Evolutionary conservation across 805 yeast genomes (phyloP), one percentile per base, ranked within the genome.

Genomic region (Phaffomyces antillensis): DNA sequence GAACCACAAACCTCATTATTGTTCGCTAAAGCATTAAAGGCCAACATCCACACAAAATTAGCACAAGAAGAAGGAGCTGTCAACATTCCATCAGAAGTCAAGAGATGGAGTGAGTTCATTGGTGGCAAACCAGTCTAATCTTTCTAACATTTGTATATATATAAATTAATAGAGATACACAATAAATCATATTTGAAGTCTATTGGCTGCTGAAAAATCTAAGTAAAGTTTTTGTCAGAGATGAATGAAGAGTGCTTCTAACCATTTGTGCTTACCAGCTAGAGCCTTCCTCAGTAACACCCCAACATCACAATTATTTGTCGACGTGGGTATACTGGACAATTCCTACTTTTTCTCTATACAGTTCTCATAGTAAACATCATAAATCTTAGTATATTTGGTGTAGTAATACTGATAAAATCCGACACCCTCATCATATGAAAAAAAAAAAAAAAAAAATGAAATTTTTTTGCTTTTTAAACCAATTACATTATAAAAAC

Each of bases 71-170:
- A 63, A 15, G 37, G 65, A 66, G 43, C 32, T 11, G 79, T 81
- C 45, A 67, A 64, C 26, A 77, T 91, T 54, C 98, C 99, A 45
- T 59, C 68, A 18, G 98, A 93, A 70, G 98, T 89, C 43, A 75
- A 73, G 61, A 79, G 97, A 68, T 93, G 99, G 99, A 87, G 96
- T 70, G 97, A 91, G 65, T 93, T 85, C 61, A 79, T 93, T 60
- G 96, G 95, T 47, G 96, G 95, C 43, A 90, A 87, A 73, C 93
- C 95, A 43, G 90, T 88, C 37, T 67, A 55, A 51, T 20, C 28
- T 32, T 31, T 35, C 30, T 10, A 26, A 26, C 28, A 26, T 26
- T 26, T 28, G 30, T 28, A 28, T 28, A 26, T 26, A 26, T n/a
- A 20, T 20, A 28, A 28, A 28, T 28, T 23, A 26, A 36, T 16